These are phyloP conservation scores for Solanum ossicruentum DNA, from an alignment of 257 asterid genomes.

Conservation along the genomic window DNA sequence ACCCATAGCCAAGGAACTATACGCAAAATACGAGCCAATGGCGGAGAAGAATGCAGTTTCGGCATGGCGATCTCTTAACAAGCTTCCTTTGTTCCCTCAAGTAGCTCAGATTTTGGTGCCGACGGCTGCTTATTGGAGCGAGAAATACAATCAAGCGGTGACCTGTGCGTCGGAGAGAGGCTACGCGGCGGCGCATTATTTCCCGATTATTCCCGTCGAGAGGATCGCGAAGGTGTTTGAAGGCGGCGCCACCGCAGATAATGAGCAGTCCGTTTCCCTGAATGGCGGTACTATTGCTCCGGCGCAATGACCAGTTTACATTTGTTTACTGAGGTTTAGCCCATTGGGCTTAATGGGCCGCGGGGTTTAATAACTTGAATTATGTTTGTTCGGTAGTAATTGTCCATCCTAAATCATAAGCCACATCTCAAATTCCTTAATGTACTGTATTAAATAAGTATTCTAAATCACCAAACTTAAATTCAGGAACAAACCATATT, in stretches of 20 bases:
- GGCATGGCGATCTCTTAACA: constrained; percentile 52
- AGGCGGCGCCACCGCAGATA: constrained; percentile 5
- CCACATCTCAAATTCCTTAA: not conserved
- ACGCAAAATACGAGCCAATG: constrained; percentile 42
- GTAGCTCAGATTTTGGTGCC: constrained; percentile 64
- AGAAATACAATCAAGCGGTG: constrained; percentile 51
- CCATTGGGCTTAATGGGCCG: not conserved
- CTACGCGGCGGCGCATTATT: constrained; percentile 28
- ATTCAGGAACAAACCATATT: not conserved
- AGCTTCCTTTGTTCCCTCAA: constrained; percentile 50
- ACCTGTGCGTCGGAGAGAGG: constrained; percentile 29
- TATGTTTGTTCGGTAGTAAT: not conserved
- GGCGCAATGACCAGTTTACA: not conserved
- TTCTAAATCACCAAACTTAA: not conserved
- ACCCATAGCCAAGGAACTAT: constrained; percentile 35
- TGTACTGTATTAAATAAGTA: not conserved
- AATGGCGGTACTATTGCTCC: not conserved
- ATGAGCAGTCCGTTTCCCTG: constrained; percentile 2
- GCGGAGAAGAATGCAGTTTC: constrained; percentile 49
- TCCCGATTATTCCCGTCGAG: constrained; percentile 56
- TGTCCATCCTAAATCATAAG: not conserved
- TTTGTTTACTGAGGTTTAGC: not conserved
- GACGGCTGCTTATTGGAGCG: constrained; percentile 69
- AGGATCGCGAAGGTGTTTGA: constrained; percentile 52
- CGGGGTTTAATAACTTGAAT: not conserved